Percentiles rank a stretch among this genome's conserved stretches.
These are phyloP conservation scores for Myochromella boudieri DNA, from an alignment of 768 basidiomycete genomes.

Conservation along the genomic window DNA sequence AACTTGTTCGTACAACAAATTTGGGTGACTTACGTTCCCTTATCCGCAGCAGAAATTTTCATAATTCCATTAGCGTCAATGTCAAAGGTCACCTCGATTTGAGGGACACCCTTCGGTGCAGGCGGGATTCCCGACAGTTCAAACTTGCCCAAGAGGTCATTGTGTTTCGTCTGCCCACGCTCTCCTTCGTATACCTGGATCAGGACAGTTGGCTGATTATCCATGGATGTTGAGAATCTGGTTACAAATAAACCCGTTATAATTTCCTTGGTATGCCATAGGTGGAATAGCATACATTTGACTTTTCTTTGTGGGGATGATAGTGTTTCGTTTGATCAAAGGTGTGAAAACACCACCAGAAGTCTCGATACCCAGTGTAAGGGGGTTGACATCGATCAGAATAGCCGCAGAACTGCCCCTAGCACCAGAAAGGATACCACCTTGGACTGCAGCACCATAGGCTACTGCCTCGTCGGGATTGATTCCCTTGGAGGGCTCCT, in stretches of 20 bases:
- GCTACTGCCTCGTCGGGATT: conserved; percentile 78
- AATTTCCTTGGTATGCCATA: background rate
- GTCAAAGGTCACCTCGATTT: conserved; percentile 90
- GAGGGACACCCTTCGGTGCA: conserved; percentile 86
- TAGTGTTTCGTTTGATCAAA: conserved; percentile 47
- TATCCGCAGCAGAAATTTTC: conserved; percentile 80
- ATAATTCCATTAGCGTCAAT: conserved; percentile 86
- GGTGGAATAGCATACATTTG: conserved; percentile 30
- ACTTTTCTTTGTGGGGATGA: conserved; percentile 52
- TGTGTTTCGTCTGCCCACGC: conserved; percentile 85
- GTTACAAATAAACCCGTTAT: background rate
- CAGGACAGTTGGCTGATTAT: conserved; percentile 87
- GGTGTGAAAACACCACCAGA: conserved; percentile 62
- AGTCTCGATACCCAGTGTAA: conserved; percentile 63
- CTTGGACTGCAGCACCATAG: conserved; percentile 72
- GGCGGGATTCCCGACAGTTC: conserved; percentile 89
- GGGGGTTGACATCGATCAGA: conserved; percentile 58
- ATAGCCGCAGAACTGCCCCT: conserved; percentile 51
- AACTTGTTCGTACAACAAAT: background rate
- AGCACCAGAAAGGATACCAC: conserved; percentile 61
- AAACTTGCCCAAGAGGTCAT: conserved; percentile 88
- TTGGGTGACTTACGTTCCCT: conserved; percentile 77
- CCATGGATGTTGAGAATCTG: conserved; percentile 83
- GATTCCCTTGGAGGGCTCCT: conserved; percentile 65
- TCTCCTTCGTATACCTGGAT: conserved; percentile 93